A percentile compares a stretch with the other conserved stretches of the same genome.
Evolutionary conservation across 768 basidiomycete species (phyloP).

Genomic region (Cubamyces sp.): DNA sequence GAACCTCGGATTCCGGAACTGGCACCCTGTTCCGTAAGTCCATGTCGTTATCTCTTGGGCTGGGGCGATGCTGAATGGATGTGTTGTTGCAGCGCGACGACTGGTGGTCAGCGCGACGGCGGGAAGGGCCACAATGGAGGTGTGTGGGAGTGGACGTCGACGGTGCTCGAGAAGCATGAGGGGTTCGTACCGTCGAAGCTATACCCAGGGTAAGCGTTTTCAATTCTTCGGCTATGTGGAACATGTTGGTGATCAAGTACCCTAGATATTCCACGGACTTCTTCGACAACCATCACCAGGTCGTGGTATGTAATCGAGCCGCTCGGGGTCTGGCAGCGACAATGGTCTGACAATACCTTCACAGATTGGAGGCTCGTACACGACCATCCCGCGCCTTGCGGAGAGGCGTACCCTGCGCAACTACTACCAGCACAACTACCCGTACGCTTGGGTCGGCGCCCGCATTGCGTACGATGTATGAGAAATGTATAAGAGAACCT

Average conservation of each 20-base stretch:
- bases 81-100: slow-evolving; percentile 59
- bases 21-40: slow-evolving; percentile 90
- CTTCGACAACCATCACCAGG: slow-evolving; percentile 83
- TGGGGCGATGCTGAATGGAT: background rate
- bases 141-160: slow-evolving; percentile 98
- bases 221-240: background rate
- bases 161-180: slow-evolving; percentile 67
- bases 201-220: slow-evolving; percentile 77
- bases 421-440: slow-evolving; percentile 92
- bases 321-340: background rate
- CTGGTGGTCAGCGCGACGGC: slow-evolving; percentile 52
- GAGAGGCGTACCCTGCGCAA: slow-evolving; percentile 80
- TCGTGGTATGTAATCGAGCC: slow-evolving; percentile 67
- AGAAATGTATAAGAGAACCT: background rate
- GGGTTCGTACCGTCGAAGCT: slow-evolving; percentile 76
- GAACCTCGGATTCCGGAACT: slow-evolving; percentile 88
- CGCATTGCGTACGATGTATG: slow-evolving; percentile 60
- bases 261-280: slow-evolving; percentile 83
- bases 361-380: slow-evolving; percentile 90
- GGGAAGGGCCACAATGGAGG: slow-evolving; percentile 88
- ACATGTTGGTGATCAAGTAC: background rate
- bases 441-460: slow-evolving; percentile 86
- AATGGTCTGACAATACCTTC: slow-evolving; percentile 12
- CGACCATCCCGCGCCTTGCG: slow-evolving; percentile 80
- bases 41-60: background rate